Evolutionary conservation across 768 basidiomycete species (phyloP).

Genomic region (Tulasnella sp.): DNA sequence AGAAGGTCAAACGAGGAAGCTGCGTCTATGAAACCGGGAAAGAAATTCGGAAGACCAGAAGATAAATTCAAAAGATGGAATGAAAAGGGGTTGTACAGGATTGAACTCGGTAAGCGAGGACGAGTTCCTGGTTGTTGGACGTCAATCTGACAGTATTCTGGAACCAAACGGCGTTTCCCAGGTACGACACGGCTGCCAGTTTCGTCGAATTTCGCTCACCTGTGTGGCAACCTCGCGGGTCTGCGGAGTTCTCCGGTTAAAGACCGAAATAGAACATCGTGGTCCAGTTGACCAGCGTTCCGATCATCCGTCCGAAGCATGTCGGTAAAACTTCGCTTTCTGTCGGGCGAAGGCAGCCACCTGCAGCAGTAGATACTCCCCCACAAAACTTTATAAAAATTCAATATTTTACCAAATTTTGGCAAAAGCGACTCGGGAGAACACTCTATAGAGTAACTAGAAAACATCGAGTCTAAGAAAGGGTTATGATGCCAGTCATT

Average conservation of each 20-base stretch:
- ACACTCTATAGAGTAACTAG: neutral
- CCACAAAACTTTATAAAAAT: slow-evolving; percentile 1
- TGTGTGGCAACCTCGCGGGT: neutral
- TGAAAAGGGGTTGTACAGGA: neutral
- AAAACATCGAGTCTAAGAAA: neutral
- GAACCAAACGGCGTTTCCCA: neutral
- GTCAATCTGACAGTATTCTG: neutral
- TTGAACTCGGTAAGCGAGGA: neutral
- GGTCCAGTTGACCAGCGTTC: neutral
- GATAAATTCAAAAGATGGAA: neutral
- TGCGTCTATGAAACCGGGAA: slow-evolving; percentile 27
- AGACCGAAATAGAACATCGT: neutral
- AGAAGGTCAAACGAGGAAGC: slow-evolving; percentile 21
- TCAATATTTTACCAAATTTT: neutral
- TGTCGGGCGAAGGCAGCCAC: neutral
- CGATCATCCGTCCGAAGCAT: neutral
- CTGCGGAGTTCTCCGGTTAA: neutral
- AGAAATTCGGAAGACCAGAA: slow-evolving; percentile 18
- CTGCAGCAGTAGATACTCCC: neutral
- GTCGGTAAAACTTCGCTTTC: neutral
- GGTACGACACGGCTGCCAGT: neutral
- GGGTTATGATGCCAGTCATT: neutral
- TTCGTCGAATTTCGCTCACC: neutral
- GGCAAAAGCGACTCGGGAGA: neutral
- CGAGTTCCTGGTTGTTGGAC: slow-evolving; percentile 17